Percentiles rank a stretch among this genome's conserved stretches.
These are phyloP conservation scores for Akanthomyces muscarius DNA, from an alignment of 2,329 filamentous ascomycete genomes.

Conservation along the genomic window DNA sequence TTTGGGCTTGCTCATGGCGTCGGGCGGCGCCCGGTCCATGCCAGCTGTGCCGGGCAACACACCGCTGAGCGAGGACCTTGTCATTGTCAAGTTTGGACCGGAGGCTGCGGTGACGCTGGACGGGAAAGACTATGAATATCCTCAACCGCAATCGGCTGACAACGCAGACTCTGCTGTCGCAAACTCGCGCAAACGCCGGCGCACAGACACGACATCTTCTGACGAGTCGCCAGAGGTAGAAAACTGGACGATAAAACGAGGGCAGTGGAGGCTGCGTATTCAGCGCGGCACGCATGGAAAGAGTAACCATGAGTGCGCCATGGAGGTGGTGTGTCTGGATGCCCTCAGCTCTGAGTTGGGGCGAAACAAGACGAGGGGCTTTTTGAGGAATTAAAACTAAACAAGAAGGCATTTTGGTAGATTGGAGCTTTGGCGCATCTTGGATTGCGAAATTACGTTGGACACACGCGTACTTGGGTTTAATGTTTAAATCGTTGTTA, in stretches of 20 bases:
- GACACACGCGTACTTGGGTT: not conserved
- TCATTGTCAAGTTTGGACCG: slow-evolving; percentile 59
- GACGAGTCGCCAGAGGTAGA: slow-evolving; percentile 26
- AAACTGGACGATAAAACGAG: slow-evolving; percentile 60
- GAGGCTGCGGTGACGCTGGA: slow-evolving; percentile 59
- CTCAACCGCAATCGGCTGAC: slow-evolving; percentile 27
- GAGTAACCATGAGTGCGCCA: slow-evolving; percentile 61
- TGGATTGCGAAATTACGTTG: not conserved
- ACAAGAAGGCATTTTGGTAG: not conserved
- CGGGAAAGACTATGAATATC: slow-evolving; percentile 43
- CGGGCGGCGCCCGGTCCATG: slow-evolving; percentile 58
- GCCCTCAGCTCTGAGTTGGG: slow-evolving; percentile 61
- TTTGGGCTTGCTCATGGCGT: slow-evolving; percentile 62
- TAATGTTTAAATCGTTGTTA: not conserved
- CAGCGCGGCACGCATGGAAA: slow-evolving; percentile 49
- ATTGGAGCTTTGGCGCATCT: not conserved
- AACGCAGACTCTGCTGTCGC: slow-evolving; percentile 21
- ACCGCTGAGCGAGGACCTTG: slow-evolving; percentile 64
- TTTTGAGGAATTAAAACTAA: slow-evolving; percentile 43
- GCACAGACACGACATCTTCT: slow-evolving; percentile 30
- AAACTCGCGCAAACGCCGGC: slow-evolving; percentile 43
- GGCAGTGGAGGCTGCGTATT: slow-evolving; percentile 69
- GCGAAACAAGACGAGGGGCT: slow-evolving; percentile 62
- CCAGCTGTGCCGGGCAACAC: slow-evolving; percentile 65
- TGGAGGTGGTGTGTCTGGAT: slow-evolving; percentile 74